These are phyloP conservation scores for Penicillium fuscoglaucum DNA, from an alignment of 2,329 filamentous ascomycete species.

Conservation along the genomic window DNA sequence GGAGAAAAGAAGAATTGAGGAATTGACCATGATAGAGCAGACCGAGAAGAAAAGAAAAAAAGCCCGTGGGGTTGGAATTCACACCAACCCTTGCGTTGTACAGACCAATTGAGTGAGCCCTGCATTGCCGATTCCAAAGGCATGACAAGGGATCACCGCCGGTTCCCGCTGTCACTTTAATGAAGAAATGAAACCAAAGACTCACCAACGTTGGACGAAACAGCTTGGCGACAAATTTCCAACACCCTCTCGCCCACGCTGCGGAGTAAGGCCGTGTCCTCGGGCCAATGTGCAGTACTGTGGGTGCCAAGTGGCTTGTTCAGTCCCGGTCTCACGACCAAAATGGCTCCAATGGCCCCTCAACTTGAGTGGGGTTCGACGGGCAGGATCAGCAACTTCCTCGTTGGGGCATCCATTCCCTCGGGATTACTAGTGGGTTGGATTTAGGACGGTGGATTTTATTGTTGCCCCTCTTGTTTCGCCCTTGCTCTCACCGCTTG, in stretches of 20 bases:
- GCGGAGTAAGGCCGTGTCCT: slow-evolving; percentile 7
- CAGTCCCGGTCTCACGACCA: slow-evolving; percentile 13
- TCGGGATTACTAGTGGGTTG: slow-evolving; percentile 22
- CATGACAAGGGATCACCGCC: slow-evolving; percentile 20
- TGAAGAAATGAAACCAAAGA: slow-evolving; percentile 4
- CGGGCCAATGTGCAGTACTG: slow-evolving; percentile 16
- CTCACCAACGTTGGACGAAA: slow-evolving; percentile 4
- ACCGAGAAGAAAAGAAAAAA: background rate
- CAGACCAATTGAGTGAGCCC: background rate
- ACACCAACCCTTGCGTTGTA: slow-evolving; percentile 13
- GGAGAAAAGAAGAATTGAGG: background rate
- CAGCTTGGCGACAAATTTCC: slow-evolving; percentile 10
- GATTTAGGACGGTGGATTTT: slow-evolving; percentile 11
- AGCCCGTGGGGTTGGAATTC: slow-evolving; percentile 2
- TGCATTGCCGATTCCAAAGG: slow-evolving; percentile 15
- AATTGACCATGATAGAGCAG: background rate
- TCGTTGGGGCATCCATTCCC: slow-evolving; percentile 24
- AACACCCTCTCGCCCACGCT: background rate
- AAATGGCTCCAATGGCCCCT: slow-evolving; percentile 12
- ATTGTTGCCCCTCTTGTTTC: slow-evolving; percentile 7
- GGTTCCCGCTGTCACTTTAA: slow-evolving; percentile 25
- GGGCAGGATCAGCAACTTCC: slow-evolving; percentile 23
- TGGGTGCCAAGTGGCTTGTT: slow-evolving; percentile 20
- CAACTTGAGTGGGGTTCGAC: slow-evolving; percentile 21
- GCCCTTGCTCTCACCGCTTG: slow-evolving; percentile 24